These are phyloP conservation scores for Rhododendron kiyosumense DNA, from an alignment of 148 eudicot genomes.

Conservation along the genomic window DNA sequence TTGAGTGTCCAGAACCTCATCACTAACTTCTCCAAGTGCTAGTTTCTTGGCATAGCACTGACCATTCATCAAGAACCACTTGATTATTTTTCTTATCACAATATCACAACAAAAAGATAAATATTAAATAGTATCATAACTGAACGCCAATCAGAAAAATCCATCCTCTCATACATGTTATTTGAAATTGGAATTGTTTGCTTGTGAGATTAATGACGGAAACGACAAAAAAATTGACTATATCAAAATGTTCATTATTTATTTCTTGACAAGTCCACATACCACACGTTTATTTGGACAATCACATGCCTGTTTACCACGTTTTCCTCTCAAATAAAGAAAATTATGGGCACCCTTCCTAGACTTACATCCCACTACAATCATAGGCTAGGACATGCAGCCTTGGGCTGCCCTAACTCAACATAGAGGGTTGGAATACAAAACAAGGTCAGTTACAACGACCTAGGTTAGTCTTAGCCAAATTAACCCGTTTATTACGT, in stretches of 20 bases:
- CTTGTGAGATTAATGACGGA: neutral
- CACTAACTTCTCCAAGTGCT: slow-evolving; percentile 63
- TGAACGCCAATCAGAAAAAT: neutral
- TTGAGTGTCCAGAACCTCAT: slow-evolving; percentile 67
- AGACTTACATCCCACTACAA: neutral
- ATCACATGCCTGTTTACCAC: neutral
- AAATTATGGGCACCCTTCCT: neutral
- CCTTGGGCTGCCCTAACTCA: neutral
- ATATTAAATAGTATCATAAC: neutral
- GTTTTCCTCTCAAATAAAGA: neutral
- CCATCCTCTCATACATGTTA: neutral
- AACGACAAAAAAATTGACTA: neutral
- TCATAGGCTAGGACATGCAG: neutral
- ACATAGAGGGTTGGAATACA: neutral
- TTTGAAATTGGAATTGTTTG: neutral
- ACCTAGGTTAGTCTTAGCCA: neutral
- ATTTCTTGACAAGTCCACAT: neutral
- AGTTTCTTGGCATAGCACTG: slow-evolving; percentile 89
- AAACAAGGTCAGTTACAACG: neutral
- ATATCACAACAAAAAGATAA: neutral
- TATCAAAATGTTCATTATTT: neutral
- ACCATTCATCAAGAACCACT: slow-evolving; percentile 8
- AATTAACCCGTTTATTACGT: neutral
- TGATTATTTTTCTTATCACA: neutral
- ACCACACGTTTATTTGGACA: neutral